Percentiles rank a stretch among this genome's conserved stretches.
Conservation (phyloP, 768 basidiomycete species). For the Lactifluus subvellereus region DNA sequence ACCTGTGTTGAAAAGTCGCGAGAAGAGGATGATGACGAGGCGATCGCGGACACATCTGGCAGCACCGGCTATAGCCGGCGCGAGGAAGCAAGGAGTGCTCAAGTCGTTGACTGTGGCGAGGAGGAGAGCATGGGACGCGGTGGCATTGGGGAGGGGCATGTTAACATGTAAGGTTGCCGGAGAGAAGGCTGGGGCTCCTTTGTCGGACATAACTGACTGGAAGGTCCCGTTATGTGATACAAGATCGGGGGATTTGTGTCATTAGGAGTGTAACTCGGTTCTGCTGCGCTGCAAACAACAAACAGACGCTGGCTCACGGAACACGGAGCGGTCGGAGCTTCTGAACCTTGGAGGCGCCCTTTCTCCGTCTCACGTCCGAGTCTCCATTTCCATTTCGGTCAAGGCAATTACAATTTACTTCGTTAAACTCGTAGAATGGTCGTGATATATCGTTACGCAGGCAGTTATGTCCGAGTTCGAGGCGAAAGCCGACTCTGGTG, state of each 20-base stretch:
- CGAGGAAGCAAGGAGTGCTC: slow-evolving; percentile 50
- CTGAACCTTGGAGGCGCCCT: background rate
- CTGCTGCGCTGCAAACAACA: background rate
- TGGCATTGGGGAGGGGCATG: slow-evolving; percentile 23
- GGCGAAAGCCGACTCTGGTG: slow-evolving; percentile 56
- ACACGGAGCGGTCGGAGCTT: background rate
- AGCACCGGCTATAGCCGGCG: slow-evolving; percentile 47
- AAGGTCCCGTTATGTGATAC: slow-evolving; percentile 6
- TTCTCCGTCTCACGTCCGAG: background rate
- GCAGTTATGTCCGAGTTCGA: slow-evolving; percentile 44
- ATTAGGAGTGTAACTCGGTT: slow-evolving; percentile 14
- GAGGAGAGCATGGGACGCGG: slow-evolving; percentile 35
- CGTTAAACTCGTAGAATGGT: slow-evolving; percentile 3
- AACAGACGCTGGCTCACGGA: background rate
- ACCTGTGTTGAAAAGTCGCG: slow-evolving; percentile 46
- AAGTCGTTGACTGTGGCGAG: slow-evolving; percentile 50
- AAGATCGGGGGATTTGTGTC: slow-evolving; percentile 15
- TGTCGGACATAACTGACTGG: background rate
- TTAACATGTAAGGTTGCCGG: slow-evolving; percentile 8
- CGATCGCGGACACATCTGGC: slow-evolving; percentile 40
- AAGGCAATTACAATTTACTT: background rate
- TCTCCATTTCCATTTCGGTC: background rate
- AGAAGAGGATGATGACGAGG: slow-evolving; percentile 61
- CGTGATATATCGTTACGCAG: background rate
- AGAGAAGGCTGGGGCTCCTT: background rate